Evolutionary conservation across 345 rosid genomes (phyloP).

Genomic region (Hypericum androsaemum): DNA sequence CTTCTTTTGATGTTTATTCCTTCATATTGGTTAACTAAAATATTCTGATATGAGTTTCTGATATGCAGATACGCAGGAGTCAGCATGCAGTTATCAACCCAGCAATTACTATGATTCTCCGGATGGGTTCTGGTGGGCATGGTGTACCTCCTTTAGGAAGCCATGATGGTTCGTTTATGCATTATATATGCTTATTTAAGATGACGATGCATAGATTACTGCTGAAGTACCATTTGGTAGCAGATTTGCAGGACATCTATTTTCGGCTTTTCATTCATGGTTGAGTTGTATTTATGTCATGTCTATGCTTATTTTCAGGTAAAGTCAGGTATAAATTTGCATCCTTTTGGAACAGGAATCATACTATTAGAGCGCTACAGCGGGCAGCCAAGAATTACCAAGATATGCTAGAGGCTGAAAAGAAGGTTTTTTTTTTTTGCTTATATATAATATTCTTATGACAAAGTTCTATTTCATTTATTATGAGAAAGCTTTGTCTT

Average conservation of each 20-base stretch:
- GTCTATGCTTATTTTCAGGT: conserved; percentile 50
- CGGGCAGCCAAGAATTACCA: conserved; percentile 62
- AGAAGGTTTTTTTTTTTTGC: conserved; percentile 44
- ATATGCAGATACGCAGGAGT: conserved; percentile 72
- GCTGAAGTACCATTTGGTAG: not conserved
- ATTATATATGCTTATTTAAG: too few relatives aligned
- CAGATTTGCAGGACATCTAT: not conserved
- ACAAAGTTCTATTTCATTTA: too few relatives aligned
- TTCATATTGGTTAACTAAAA: conserved; percentile 7
- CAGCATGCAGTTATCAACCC: conserved; percentile 98
- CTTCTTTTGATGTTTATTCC: conserved; percentile 4
- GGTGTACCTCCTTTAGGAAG: conserved; percentile 99
- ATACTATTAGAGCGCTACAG: conserved; percentile 69
- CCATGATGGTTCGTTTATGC: conserved; percentile 67
- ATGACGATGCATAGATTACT: too few relatives aligned
- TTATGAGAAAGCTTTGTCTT: too few relatives aligned
- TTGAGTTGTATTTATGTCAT: conserved; percentile 14
- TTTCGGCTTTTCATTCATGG: conserved; percentile 10
- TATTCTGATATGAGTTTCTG: conserved; percentile 12
- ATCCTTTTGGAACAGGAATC: conserved; percentile 99
- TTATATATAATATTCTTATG: not conserved
- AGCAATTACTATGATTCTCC: conserved; percentile 82
- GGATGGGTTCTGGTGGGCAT: conserved; percentile 99
- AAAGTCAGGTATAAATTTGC: conserved; percentile 99
- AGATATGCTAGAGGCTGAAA: conserved; percentile 71